Conservation (phyloP, 257 asterid genomes). For the Solanum neorickii region DNA sequence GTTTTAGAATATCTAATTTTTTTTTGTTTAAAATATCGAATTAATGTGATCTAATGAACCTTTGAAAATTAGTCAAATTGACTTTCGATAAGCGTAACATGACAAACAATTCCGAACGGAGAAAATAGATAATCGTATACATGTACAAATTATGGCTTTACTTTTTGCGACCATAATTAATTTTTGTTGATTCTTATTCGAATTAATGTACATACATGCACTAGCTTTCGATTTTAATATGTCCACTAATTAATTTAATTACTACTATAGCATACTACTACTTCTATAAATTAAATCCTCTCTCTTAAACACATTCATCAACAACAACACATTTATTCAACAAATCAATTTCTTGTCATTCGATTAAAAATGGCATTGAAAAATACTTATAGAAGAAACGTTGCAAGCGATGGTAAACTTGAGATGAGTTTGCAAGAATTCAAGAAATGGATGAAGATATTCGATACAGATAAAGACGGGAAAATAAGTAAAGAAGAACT, state of each 20-base stretch:
- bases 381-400: background rate
- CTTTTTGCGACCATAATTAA: background rate
- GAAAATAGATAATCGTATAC: too few species aligned
- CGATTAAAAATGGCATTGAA: constrained; percentile 3
- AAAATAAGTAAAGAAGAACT: constrained; percentile 25
- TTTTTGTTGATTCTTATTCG: background rate
- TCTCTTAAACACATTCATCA: background rate
- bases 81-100: too few species aligned
- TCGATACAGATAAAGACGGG: constrained; percentile 17
- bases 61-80: too few species aligned
- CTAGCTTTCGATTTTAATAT: background rate
- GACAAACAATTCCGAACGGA: too few species aligned
- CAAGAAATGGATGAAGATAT: constrained; percentile 32
- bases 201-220: background rate
- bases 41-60: too few species aligned
- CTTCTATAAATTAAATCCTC: background rate
- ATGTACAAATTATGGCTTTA: background rate
- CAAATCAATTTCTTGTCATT: background rate
- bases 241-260: background rate
- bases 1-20: too few species aligned
- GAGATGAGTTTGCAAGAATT: constrained; percentile 27
- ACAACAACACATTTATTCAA: background rate
- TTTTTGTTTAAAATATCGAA: too few species aligned
- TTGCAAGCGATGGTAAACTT: constrained; percentile 4
- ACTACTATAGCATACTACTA: background rate